These are phyloP conservation scores for Alternaria panax DNA, from an alignment of 2,329 filamentous ascomycete genomes.

Conservation along the genomic window DNA sequence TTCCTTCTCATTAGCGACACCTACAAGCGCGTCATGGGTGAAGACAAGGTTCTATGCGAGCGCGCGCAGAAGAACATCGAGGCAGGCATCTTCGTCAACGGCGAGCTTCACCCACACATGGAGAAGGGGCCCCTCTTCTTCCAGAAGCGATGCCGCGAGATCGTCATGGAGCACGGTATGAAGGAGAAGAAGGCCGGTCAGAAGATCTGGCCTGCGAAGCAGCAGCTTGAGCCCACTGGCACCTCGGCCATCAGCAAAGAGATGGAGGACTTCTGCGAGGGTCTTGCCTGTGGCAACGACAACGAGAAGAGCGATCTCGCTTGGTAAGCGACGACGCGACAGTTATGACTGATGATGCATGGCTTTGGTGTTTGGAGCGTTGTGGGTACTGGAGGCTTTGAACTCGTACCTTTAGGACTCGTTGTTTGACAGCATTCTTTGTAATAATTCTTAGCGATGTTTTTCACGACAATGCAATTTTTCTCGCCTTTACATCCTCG, in stretches of 20 bases:
- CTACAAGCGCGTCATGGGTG: constrained; percentile 69
- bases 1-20: constrained; percentile 65
- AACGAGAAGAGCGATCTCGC: constrained; percentile 39
- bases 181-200: constrained; percentile 55
- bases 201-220: constrained; percentile 63
- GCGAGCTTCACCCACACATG: constrained; percentile 67
- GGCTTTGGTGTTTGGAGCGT: constrained; percentile 25
- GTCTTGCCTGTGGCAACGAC: constrained; percentile 35
- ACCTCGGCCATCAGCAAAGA: constrained; percentile 32
- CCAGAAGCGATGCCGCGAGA: constrained; percentile 60
- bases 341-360: constrained; percentile 17
- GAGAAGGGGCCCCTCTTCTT: constrained; percentile 68
- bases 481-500: neutral
- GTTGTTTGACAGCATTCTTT: constrained; percentile 3
- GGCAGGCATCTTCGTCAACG: constrained; percentile 67
- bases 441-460: constrained; percentile 14
- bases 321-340: constrained; percentile 21
- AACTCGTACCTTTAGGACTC: constrained; percentile 16
- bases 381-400: constrained; percentile 25
- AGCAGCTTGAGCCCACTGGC: constrained; percentile 29
- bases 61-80: constrained; percentile 68
- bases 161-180: constrained; percentile 57
- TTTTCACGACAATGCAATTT: neutral
- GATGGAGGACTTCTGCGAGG: constrained; percentile 39
- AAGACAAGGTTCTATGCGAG: constrained; percentile 69